Evolutionary conservation across 192 early-diverging fungal genomes (phyloP), one percentile per base, ranked within the genome.

Genomic region (Entomortierella parvispora): DNA sequence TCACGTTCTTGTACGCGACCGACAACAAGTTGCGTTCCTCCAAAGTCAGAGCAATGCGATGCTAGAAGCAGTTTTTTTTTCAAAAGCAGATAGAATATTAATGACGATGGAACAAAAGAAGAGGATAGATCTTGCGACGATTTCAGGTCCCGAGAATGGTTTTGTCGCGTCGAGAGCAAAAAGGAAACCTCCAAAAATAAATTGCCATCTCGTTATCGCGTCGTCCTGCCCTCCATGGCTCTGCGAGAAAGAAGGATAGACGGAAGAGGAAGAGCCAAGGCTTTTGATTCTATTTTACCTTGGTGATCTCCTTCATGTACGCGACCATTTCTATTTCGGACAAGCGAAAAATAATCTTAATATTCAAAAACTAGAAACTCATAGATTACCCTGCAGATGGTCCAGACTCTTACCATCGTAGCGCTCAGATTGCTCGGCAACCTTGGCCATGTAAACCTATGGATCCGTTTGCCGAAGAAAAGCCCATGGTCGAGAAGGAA

Each of bases 1-100:
- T 97, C 28, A 96, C 91, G 86, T 99, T 99, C 91, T 99, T 99
- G 90, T 97, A 99, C 52, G 97, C 97, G 50, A 99, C 96, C 32
- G 94, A 96, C 50, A 99, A 87, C 64, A 99, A 86, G 85, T 99
- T 99, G 74, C 97, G 94, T 84, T 99, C 97, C 86, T 99, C 97
- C 55, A 99, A 92, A 17, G 96, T 90, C 72, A 96, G 89, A 79
- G 95, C 93, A 65, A 94, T 89, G 72, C 84, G 86, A 42, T 92
- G 77, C 90, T 91, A 33, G 18, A 18, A 20, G 40, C 52, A 28
- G 25, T n/a, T n/a, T n/a, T n/a, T n/a, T n/a, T n/a, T n/a, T 49
- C 15, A 42, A 33, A 67, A 33, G 18, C 7, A 3, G 14, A 12
- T 33, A 17, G n/a, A 42, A 31, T 43, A 54, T 49, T 6, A 42